Evolutionary conservation across 345 rosid genomes (phyloP), one percentile per base, ranked within the genome.

Genomic region (Passiflora organensis): DNA sequence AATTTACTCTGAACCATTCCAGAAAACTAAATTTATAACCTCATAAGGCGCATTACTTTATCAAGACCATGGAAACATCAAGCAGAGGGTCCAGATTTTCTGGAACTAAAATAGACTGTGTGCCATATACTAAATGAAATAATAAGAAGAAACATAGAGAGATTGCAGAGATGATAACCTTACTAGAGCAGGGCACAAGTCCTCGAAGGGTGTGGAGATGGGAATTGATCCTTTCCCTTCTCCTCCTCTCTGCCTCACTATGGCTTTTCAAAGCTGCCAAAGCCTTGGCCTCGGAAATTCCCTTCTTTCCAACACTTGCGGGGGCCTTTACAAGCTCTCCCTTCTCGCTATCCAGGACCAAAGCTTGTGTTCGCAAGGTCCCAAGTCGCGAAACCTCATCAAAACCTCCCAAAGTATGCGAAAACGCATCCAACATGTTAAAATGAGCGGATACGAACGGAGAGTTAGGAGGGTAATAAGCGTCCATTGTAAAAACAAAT

Each of bases 161-260:
- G 42, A 12, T 13, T 20, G 16, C 20, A 43, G 3, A 20, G 21
- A 34, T 8, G 1, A 3, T 49, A 54, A 80, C 86, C 86, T 78
- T 78, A 37, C 51, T 59, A 5, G 72, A 55, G 57, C 64, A 67
- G 23, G 86, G 86, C 1, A 81, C 51, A 4, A 81, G 60, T 42
- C 65, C 64, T 1, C 83, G 76, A 28, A 81, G 86, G 14, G 81
- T 71, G 55, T 63, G 76, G 25, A 78, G 72, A 62, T 81, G 86
- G 20, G 72, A 48, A 57, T 78, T 81, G 56, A 81, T 78, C 59
- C 83, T 68, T 32, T 55, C 82, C 32, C 86, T 72, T 20, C 86
- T 64, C 58, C 68, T 59, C 70, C 81, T 76, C 63, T 81, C 86
- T 0, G 86, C 81, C 67, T 78, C 80, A 18, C 78, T 69, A 61